A percentile compares a stretch with the other conserved stretches of the same genome.
phyloP scores from a whole-genome alignment of 768 basidiomycete species.

The Mycena galopus region DNA sequence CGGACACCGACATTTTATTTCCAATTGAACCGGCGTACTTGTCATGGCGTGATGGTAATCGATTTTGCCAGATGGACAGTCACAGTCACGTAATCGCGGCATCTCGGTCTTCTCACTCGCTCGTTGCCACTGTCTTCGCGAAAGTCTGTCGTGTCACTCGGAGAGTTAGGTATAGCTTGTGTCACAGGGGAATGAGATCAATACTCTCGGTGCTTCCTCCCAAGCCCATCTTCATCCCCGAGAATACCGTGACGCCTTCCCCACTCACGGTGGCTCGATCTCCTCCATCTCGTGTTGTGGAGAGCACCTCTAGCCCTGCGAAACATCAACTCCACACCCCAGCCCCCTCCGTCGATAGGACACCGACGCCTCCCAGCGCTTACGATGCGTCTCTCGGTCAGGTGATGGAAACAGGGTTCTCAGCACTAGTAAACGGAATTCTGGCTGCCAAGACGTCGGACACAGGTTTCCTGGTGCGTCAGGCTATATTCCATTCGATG shows the following conservation, averaged over 20 bases:
- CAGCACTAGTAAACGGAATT: not conserved
- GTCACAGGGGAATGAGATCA: not conserved
- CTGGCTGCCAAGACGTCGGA: not conserved
- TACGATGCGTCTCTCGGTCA: not conserved
- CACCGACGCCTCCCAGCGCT: not conserved
- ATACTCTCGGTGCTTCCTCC: not conserved
- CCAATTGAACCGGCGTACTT: too few relatives aligned
- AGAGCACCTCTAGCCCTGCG: not conserved
- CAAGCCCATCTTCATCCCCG: not conserved
- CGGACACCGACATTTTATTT: too few relatives aligned
- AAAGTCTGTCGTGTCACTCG: not conserved
- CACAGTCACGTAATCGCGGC: not conserved
- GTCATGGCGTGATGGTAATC: too few relatives aligned
- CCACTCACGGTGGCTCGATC: not conserved
- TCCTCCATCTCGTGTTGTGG: too few relatives aligned
- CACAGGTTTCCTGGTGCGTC: not conserved
- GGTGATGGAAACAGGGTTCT: not conserved
- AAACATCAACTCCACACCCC: not conserved
- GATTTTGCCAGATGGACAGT: not conserved
- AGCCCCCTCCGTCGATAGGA: not conserved
- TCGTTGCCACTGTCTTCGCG: too few relatives aligned
- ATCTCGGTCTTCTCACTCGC: not conserved
- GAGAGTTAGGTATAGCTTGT: not conserved
- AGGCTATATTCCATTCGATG: not conserved
- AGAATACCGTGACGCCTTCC: not conserved